Base-by-base conservation (phyloP, 2,329 filamentous ascomycete genomes). In the Colletotrichum sp. region DNA sequence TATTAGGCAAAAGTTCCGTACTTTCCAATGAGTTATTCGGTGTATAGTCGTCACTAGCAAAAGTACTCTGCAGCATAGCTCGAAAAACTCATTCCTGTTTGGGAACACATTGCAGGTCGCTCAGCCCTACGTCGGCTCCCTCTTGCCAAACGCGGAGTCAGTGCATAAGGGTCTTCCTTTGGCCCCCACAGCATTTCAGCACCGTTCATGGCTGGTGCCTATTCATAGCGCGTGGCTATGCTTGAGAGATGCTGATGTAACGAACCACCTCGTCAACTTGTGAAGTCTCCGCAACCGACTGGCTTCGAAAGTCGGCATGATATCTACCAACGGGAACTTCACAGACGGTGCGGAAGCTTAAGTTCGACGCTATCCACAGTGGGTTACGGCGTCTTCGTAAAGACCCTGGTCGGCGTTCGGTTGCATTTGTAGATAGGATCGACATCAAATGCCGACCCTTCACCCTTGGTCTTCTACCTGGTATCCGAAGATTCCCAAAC, bases 1-100 rank as follows among this genome's bases (percentile, higher is more conserved):
- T n/a, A 4, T n/a, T 5, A 52, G 10, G n/a, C n/a, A 0, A 4
- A 21, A 52, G 1, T 24, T 13, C 0, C n/a, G 44, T 7, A 7
- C 6, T 13, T 13, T 13, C 6, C n/a, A 7, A 21, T 13, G 10
- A 52, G 44, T 21, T 52, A 7, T 52, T 52, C 10, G 10, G 1
- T 52, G n/a, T 52, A 21, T 13, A 52, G n/a, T 1, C 2, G n/a
- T 21, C n/a, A 52, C n/a, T 13, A 21, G 18, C 6, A 52, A 52
- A 52, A 52, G 44, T 52, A 21, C 44, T 52, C 10, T 52, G 44
- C 44, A 52, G 44, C 44, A 13, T 21, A 13, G 12, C n/a, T 21
- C n/a, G 6, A 52, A 13, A 7, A 13, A 5, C 0, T 52, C n/a
- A 52, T 21, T 13, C 44, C 44, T 52, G n/a, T 52, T 52, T 52